Evolutionary conservation across 1,284 basidiomycete species (phyloP).

Genomic region (Phellopilus nigrolimitatus): DNA sequence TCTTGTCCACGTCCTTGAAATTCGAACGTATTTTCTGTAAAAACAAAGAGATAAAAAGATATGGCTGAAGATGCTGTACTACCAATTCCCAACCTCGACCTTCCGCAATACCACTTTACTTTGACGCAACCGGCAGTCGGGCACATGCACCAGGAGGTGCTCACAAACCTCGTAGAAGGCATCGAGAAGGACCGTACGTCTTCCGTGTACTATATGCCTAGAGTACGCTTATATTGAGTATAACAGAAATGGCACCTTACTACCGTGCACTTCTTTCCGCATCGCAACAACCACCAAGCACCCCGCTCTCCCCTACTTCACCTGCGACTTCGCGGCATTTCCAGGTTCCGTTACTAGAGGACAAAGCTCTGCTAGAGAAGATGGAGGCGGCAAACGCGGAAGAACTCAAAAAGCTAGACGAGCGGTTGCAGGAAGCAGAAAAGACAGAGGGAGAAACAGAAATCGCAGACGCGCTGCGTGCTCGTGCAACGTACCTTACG

Average conservation of each 20-base stretch:
- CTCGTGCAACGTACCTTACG: constrained; percentile 84
- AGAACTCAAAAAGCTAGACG: constrained; percentile 75
- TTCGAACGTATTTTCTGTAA: constrained; percentile 1
- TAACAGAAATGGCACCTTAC: constrained; percentile 78
- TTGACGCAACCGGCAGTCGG: constrained; percentile 59
- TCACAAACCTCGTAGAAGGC: constrained; percentile 63
- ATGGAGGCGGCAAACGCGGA: constrained; percentile 77
- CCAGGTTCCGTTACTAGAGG: constrained; percentile 40
- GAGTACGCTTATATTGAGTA: constrained; percentile 12
- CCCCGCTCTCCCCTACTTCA: constrained; percentile 27
- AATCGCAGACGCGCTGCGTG: constrained; percentile 82
- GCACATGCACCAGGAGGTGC: constrained; percentile 64
- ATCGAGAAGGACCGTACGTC: constrained; percentile 81
- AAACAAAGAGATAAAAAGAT: not conserved
- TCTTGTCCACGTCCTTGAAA: constrained; percentile 13
- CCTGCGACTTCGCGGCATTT: constrained; percentile 14
- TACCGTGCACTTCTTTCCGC: constrained; percentile 47
- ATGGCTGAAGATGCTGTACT: constrained; percentile 85
- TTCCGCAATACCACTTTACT: constrained; percentile 75
- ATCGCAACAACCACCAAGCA: constrained; percentile 22
- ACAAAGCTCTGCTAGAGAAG: constrained; percentile 56
- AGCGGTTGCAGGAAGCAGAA: constrained; percentile 79
- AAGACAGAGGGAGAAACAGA: constrained; percentile 93
- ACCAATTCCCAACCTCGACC: constrained; percentile 79
- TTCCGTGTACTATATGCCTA: constrained; percentile 1